These are phyloP conservation scores for Erysimum cheiranthoides DNA, from an alignment of 345 rosid species.

Conservation along the genomic window DNA sequence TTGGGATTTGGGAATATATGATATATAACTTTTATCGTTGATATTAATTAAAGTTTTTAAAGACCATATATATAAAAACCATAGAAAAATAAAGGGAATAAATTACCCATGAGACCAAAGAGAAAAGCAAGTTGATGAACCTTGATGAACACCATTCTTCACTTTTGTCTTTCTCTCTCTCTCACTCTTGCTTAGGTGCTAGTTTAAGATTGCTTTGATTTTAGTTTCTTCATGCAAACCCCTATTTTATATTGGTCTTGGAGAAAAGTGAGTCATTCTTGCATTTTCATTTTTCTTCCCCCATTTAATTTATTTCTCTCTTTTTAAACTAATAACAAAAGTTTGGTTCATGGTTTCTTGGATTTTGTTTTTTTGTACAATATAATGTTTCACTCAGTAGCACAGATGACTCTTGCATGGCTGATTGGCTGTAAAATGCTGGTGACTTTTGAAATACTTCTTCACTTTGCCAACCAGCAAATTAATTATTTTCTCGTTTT, in stretches of 20 bases:
- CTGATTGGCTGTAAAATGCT: constrained; percentile 20
- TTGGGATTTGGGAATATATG: background rate
- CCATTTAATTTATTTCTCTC: background rate
- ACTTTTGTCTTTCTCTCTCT: constrained; percentile 17
- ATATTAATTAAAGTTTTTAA: background rate
- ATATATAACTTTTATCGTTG: background rate
- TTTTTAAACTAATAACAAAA: constrained; percentile 4
- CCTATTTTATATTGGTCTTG: constrained; percentile 37
- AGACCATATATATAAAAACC: background rate
- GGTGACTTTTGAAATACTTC: constrained; percentile 6
- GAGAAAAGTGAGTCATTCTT: constrained; percentile 23
- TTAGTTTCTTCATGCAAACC: constrained; percentile 27
- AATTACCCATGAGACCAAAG: constrained; percentile 72
- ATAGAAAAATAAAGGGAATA: background rate
- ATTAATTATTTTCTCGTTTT: constrained; percentile 3
- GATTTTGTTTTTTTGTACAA: constrained; percentile 18
- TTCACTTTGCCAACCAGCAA: constrained; percentile 25
- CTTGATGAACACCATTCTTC: constrained; percentile 51
- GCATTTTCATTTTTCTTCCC: background rate
- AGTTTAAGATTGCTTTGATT: constrained; percentile 27
- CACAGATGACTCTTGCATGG: constrained; percentile 21
- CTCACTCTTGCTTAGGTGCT: background rate
- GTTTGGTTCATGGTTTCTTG: constrained; percentile 39
- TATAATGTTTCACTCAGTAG: constrained; percentile 18
- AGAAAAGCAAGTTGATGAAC: constrained; percentile 56